Evolutionary conservation across 176 grass and related monocot species (phyloP).

Genomic region (Otatea glauca): DNA sequence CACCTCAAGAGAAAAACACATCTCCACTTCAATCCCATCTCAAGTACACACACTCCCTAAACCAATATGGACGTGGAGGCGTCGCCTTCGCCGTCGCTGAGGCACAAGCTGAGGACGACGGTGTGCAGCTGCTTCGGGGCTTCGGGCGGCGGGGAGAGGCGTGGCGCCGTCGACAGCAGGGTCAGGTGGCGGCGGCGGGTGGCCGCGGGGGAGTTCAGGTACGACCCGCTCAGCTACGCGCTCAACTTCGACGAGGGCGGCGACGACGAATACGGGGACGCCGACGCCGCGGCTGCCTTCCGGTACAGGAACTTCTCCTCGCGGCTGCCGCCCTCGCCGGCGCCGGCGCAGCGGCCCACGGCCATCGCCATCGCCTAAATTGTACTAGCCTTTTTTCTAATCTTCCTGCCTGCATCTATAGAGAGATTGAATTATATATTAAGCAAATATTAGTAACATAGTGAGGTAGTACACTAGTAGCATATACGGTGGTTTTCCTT

Average conservation of each 20-base stretch:
- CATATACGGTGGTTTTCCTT: not conserved
- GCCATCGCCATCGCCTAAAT: conserved; percentile 37
- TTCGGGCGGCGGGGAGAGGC: not conserved
- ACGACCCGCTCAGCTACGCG: conserved; percentile 90
- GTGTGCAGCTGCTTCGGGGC: conserved; percentile 76
- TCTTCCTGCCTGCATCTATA: not conserved
- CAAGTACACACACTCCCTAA: not conserved
- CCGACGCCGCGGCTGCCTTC: conserved; percentile 32
- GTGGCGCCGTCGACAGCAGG: conserved; percentile 11
- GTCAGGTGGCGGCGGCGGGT: conserved; percentile 40
- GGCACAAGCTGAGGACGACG: conserved; percentile 58
- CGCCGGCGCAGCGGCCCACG: not conserved
- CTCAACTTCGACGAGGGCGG: conserved; percentile 87
- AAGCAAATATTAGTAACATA: not conserved
- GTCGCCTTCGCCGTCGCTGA: conserved; percentile 34
- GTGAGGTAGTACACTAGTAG: not conserved
- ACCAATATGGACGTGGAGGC: conserved; percentile 37
- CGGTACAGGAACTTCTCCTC: conserved; percentile 60
- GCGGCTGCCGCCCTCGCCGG: conserved; percentile 51
- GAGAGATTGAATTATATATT: not conserved
- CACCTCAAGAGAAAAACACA: not conserved
- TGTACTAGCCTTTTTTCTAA: too few relatives aligned
- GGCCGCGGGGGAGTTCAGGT: conserved; percentile 58
- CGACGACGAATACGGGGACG: conserved; percentile 31
- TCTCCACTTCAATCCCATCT: not conserved